Evolutionary conservation across 208 protist genomes (phyloP), one percentile per base, ranked within the genome.

Genomic region (Acanthamoeba lenticulata): DNA sequence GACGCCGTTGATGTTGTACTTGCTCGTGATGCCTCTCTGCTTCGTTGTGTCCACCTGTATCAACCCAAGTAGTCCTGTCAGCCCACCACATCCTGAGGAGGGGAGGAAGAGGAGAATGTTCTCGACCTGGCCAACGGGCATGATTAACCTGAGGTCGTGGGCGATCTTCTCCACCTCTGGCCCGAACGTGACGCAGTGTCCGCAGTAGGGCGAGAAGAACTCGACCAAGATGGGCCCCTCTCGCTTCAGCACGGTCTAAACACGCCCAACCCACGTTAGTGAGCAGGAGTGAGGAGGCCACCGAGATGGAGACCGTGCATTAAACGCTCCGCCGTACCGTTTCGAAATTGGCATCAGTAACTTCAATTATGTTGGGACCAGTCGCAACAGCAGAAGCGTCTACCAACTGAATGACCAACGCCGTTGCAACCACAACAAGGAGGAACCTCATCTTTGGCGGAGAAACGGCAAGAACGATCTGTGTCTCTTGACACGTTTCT

Each of bases 181-280:
- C n/a, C 21, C 65, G 65, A 74, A 74, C 9, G 65, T 11, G 1
- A 36, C n/a, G 65, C 65, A 74, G 65, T 74, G 65, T 1, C 65
- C 65, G 29, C 65, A 74, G 65, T 74, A 74, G 65, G 65, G 65
- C 65, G 65, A 74, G 36, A 40, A 74, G 6, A 74, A 74, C 65
- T 74, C 65, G 3, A 74, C 65, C 36, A 74, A 29, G 11, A 74
- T 74, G 4, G 65, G 65, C 3, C 65, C 65, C 9, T 74, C 65
- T n/a, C 65, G 65, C 19, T 24, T 21, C 65, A 74, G 36, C 36
- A 74, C 65, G 9, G 38, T 5, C 65, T 74, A 24, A 6, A n/a
- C 1, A 4, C 52, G 9, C 45, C 5, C 45, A 49, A 49, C 5
- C 9, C 5, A 19, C 6, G 38, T 74, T 74, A n/a, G n/a, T 42